phyloP scores from a whole-genome alignment of 495 filamentous ascomycete genomes.

The Patellaria atrata region DNA sequence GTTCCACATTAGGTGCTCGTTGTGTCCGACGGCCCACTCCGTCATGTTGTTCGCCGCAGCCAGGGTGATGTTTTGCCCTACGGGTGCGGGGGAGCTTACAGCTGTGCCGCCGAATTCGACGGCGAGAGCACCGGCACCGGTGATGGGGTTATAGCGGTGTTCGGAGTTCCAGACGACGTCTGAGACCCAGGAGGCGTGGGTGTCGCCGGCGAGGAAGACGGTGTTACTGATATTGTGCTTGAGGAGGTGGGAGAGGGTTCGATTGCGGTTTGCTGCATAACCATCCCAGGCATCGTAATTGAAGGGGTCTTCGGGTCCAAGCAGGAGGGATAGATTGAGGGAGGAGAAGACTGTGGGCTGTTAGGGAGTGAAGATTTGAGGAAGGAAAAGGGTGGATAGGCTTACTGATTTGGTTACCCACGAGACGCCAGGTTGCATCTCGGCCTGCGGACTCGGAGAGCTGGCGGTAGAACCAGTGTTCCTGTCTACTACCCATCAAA shows the following conservation, averaged over 20 bases:
- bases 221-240: constrained; percentile 50
- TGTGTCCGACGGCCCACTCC: constrained; percentile 32
- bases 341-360: constrained; percentile 49
- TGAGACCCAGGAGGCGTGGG: constrained; percentile 48
- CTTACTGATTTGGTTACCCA: constrained; percentile 53
- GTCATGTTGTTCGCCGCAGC: constrained; percentile 28
- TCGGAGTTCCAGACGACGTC: constrained; percentile 51
- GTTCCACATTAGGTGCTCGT: constrained; percentile 50
- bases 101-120: constrained; percentile 54
- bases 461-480: constrained; percentile 52
- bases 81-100: constrained; percentile 36
- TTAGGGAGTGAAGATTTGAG: too few relatives aligned
- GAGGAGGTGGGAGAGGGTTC: constrained; percentile 43
- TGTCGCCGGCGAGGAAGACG: constrained; percentile 51
- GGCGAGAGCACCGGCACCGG: constrained; percentile 44
- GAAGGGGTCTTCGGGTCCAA: constrained; percentile 34
- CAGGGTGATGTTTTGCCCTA: constrained; percentile 35
- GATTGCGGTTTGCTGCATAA: constrained; percentile 47
- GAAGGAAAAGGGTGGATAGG: too few relatives aligned
- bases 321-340: constrained; percentile 33
- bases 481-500: constrained; percentile 50
- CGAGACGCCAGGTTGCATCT: constrained; percentile 47
- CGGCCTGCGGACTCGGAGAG: constrained; percentile 38
- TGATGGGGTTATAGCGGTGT: constrained; percentile 38
- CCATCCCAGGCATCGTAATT: constrained; percentile 52